A percentile compares a stretch with the other conserved stretches of the same genome.
These are phyloP conservation scores for Seiridium cupressi DNA, from an alignment of 2,329 filamentous ascomycete genomes.

Conservation along the genomic window DNA sequence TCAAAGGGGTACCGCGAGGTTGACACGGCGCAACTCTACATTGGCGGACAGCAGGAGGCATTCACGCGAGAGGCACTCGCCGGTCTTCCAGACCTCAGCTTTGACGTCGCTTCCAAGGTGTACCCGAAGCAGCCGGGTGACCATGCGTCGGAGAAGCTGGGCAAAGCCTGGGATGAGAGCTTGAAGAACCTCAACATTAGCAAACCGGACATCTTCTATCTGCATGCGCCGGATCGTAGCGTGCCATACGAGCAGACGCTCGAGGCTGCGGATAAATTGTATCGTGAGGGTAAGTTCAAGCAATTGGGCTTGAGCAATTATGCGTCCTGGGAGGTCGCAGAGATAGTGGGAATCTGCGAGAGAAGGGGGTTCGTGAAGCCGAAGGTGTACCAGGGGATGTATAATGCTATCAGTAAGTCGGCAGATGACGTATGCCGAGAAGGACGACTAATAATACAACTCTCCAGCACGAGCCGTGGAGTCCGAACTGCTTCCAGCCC, in stretches of 20 bases:
- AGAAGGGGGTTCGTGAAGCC: constrained; percentile 55
- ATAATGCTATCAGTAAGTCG: constrained; percentile 66
- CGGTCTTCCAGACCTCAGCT: constrained; percentile 72
- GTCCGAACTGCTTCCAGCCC: constrained; percentile 69
- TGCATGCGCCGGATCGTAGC: constrained; percentile 59
- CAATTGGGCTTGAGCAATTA: constrained; percentile 71
- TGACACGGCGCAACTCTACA: constrained; percentile 78
- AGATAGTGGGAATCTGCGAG: constrained; percentile 40
- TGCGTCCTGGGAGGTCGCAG: constrained; percentile 74
- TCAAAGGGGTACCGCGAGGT: constrained; percentile 76
- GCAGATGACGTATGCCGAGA: background rate
- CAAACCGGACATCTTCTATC: constrained; percentile 65
- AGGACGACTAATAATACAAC: background rate
- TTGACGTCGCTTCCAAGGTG: constrained; percentile 74
- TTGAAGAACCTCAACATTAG: constrained; percentile 25
- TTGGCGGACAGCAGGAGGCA: constrained; percentile 71
- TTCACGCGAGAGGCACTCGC: constrained; percentile 66
- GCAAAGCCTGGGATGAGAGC: background rate
- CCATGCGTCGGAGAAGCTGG: background rate
- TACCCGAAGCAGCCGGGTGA: constrained; percentile 53
- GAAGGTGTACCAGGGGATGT: constrained; percentile 85
- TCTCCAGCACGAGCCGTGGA: constrained; percentile 62
- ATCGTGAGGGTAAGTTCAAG: constrained; percentile 70
- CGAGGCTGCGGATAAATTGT: constrained; percentile 64
- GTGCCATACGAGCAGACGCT: constrained; percentile 69